Conservation (phyloP, 345 rosid species). For the Populus simonii region DNA sequence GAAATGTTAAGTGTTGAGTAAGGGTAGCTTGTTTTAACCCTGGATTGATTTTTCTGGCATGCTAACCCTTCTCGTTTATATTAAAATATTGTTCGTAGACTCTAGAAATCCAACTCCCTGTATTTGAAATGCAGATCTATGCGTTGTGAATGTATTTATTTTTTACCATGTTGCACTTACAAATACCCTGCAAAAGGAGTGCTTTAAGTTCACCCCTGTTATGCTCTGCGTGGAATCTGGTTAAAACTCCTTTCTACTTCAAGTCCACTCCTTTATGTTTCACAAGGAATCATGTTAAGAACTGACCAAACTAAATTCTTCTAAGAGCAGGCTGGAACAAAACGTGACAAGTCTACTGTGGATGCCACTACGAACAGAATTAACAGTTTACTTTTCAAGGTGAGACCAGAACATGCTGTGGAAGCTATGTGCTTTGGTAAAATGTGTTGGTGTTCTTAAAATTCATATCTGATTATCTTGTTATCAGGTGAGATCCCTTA, state of each 20-base stretch:
- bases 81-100: neutral
- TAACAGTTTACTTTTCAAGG: conserved; percentile 80
- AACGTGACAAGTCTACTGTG: conserved; percentile 68
- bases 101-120: neutral
- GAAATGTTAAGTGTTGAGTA: neutral
- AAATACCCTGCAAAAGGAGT: neutral
- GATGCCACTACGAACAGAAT: conserved; percentile 71
- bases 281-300: neutral
- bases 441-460: conserved; percentile 5
- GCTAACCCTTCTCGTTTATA: neutral
- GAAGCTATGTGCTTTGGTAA: neutral
- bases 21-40: neutral
- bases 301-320: conserved; percentile 18
- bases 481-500: conserved; percentile 80
- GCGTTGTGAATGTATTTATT: neutral
- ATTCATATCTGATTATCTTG: conserved; percentile 9
- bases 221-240: neutral
- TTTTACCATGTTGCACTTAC: neutral
- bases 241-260: neutral
- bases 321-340: conserved; percentile 66
- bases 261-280: neutral
- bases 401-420: conserved; percentile 20
- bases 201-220: neutral
- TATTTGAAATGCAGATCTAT: neutral
- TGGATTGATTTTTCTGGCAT: neutral